These are phyloP conservation scores for Penicillium simplicissimum DNA, from an alignment of 495 filamentous ascomycete genomes.

Conservation along the genomic window DNA sequence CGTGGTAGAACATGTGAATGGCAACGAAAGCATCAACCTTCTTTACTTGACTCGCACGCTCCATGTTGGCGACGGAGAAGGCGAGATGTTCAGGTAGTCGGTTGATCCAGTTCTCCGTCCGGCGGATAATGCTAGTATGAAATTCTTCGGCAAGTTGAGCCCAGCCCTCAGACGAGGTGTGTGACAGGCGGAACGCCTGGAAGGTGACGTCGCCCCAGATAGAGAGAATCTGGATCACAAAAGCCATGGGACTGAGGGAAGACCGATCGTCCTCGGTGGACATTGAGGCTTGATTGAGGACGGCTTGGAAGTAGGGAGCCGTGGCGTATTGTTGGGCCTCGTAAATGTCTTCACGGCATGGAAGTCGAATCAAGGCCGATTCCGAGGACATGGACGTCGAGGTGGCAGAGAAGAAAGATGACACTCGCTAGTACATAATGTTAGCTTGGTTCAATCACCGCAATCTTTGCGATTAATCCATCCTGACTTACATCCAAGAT, in stretches of 20 bases:
- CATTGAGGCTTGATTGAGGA: constrained; percentile 34
- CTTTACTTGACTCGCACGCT: constrained; percentile 44
- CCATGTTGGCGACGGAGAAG: constrained; percentile 54
- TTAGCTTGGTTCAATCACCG: constrained; percentile 7
- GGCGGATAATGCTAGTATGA: constrained; percentile 47
- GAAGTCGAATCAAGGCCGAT: constrained; percentile 63
- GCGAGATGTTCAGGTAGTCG: constrained; percentile 45
- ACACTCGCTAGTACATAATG: constrained; percentile 48
- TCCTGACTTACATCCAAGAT: constrained; percentile 56
- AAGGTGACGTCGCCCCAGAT: constrained; percentile 66
- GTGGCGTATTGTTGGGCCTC: constrained; percentile 53
- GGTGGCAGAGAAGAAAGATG: constrained; percentile 53
- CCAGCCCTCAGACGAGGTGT: constrained; percentile 49
- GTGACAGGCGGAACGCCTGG: constrained; percentile 54
- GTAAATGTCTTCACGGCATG: constrained; percentile 57
- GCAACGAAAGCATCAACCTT: constrained; percentile 55
- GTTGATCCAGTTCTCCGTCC: constrained; percentile 52
- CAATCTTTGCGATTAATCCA: background rate
- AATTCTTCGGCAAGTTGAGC: constrained; percentile 48
- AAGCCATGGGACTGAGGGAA: constrained; percentile 56
- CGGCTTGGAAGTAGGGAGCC: constrained; percentile 58
- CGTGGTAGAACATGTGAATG: constrained; percentile 63
- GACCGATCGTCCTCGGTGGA: constrained; percentile 34
- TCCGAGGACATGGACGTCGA: constrained; percentile 46
- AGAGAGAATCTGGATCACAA: constrained; percentile 58